Evolutionary conservation across 2,329 filamentous ascomycete species (phyloP).

Genomic region (Colletotrichum sp.): DNA sequence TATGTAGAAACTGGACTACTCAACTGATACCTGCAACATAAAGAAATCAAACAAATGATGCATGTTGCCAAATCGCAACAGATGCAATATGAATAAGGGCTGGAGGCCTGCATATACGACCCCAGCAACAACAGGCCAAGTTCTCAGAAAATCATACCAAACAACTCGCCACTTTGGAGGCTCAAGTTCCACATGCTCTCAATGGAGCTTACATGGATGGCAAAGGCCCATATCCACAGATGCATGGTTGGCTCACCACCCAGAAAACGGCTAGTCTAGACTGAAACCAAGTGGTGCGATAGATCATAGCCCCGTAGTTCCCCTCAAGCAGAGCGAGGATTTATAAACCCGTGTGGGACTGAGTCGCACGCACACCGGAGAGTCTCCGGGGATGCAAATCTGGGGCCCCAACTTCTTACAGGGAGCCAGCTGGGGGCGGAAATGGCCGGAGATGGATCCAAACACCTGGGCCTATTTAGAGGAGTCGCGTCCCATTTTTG

Average conservation of each 20-base stretch:
- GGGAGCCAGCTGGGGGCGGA: not conserved
- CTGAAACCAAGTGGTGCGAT: not conserved
- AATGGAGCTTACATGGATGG: not conserved
- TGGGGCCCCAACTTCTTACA: not conserved
- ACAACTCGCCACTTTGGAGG: not conserved
- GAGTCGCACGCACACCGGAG: not conserved
- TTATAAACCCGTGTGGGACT: conserved; percentile 4
- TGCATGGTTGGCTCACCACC: not conserved
- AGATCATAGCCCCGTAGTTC: not conserved
- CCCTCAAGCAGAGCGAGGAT: not conserved
- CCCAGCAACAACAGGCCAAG: not conserved
- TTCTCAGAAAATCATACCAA: not conserved
- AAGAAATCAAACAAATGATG: not conserved
- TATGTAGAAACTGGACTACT: not conserved
- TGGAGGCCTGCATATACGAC: not conserved
- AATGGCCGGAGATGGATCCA: not conserved
- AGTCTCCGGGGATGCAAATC: not conserved
- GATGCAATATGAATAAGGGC: not conserved
- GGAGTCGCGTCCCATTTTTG: not conserved
- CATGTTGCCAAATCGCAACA: not conserved
- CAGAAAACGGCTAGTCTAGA: not conserved
- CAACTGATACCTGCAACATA: accelerated
- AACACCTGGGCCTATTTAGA: not conserved
- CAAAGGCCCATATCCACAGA: not conserved
- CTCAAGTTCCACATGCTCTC: not conserved